Evolutionary conservation across 305 asterid species (phyloP), one percentile per base, ranked within the genome.

Genomic region (Fraxinus velutina): DNA sequence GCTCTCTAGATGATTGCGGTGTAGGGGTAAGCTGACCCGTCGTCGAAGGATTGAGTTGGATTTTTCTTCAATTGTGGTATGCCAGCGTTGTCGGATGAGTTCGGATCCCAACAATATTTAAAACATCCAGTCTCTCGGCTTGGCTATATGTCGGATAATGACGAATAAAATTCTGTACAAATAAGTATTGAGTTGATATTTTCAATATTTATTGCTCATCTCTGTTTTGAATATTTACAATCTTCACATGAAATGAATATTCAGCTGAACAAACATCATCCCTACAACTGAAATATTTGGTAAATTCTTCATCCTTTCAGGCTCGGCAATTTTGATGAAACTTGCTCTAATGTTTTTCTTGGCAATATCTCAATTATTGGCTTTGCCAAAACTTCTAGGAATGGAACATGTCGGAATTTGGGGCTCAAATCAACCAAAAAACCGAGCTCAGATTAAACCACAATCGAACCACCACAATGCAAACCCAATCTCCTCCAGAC

Each of bases 301-400:
- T 39, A 74, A 78, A 60, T 27, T 60, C 27, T 57, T 30, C n/a
- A 2, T 30, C 73, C 36, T 42, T 80, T 29, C 39, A 32, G n/a
- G 33, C 77, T 24, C 73, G 55, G 34, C 12, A 47, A 21, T 19
- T 77, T 57, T 8, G 50, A 64, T 64, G 32, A 42, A 47, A 36
- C 79, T 55, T 57, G 55, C 60, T 21, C 27, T 33, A 2, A 7
- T 15, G 19, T 15, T 64, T 79, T 73, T 57, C 36, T 3, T 62
- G 66, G 5, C 37, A 68, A 73, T 34, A 79, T 77, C 79, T 88
- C 80, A 94, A 76, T 89, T 90, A 79, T 79, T 83, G 73, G 86
- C 88, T 82, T 86, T 88, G 85, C 97, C 92, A n/a, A 60, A 81
- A 79, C 96, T 92, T 84, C 96, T 83, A 60, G 97, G 94, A 81